These are phyloP conservation scores for Pleurotus eryngii DNA, from an alignment of 768 basidiomycete genomes.

Conservation along the genomic window DNA sequence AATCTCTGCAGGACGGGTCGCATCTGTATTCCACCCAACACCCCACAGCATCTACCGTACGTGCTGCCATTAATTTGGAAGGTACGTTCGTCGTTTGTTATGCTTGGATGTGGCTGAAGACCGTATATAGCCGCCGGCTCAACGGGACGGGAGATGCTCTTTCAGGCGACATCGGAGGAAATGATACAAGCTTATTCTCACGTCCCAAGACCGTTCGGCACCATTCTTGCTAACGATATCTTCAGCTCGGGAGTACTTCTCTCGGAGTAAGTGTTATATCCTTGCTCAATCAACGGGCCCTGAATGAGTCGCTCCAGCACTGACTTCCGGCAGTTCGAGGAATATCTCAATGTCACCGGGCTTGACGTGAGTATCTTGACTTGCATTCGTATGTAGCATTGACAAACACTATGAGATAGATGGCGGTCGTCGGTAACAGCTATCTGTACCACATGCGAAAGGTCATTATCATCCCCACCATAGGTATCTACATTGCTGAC, in stretches of 20 bases:
- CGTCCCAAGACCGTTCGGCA: conserved; percentile 86
- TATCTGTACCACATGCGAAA: conserved; percentile 94
- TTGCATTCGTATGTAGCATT: not conserved
- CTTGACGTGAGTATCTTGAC: conserved; percentile 61
- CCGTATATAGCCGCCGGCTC: conserved; percentile 70
- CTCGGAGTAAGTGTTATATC: conserved; percentile 68
- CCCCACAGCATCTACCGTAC: conserved; percentile 68
- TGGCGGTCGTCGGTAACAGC: conserved; percentile 88
- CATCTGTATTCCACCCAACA: conserved; percentile 94
- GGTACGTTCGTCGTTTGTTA: conserved; percentile 36
- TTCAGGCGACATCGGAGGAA: conserved; percentile 93
- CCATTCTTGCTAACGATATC: conserved; percentile 86
- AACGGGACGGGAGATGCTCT: conserved; percentile 83
- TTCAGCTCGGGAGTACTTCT: conserved; percentile 89
- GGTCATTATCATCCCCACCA: conserved; percentile 19
- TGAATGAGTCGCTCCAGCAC: conserved; percentile 48
- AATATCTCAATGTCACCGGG: conserved; percentile 87
- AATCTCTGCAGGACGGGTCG: conserved; percentile 91
- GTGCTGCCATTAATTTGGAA: conserved; percentile 89
- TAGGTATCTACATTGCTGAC: too few relatives aligned
- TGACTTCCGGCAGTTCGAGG: conserved; percentile 92
- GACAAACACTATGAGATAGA: conserved; percentile 38
- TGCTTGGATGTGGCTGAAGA: not conserved
- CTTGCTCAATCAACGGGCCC: not conserved
- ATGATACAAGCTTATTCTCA: conserved; percentile 91